Conservation (phyloP, 2,329 filamentous ascomycete genomes). For the Neobulgaria alba region DNA sequence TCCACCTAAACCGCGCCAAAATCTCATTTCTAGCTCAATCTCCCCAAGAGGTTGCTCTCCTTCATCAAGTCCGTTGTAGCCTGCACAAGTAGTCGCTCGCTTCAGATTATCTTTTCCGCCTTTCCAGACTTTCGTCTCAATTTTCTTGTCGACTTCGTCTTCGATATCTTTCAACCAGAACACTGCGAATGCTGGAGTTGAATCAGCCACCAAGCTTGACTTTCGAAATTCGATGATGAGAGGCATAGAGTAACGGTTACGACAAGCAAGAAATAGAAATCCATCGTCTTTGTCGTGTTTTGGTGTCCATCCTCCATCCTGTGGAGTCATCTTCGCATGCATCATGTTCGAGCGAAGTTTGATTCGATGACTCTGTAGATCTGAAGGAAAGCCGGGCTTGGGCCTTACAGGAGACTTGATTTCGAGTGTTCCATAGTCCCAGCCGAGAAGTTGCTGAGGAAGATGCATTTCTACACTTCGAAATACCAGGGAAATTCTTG, state of each 20-base stretch:
- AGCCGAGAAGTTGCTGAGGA: constrained; percentile 51
- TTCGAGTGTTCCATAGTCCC: constrained; percentile 65
- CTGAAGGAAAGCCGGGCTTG: constrained; percentile 36
- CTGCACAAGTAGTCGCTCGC: constrained; percentile 39
- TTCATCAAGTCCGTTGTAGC: constrained; percentile 31
- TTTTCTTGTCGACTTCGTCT: constrained; percentile 54
- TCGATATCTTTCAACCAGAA: constrained; percentile 62
- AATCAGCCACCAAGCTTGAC: constrained; percentile 43
- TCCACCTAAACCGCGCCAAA: constrained; percentile 45
- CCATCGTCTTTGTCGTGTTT: constrained; percentile 38
- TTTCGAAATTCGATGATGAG: constrained; percentile 51
- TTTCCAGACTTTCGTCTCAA: constrained; percentile 57
- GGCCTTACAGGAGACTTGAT: constrained; percentile 44
- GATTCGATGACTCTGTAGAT: constrained; percentile 41
- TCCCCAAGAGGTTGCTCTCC: constrained; percentile 47
- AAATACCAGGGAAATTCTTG: constrained; percentile 64
- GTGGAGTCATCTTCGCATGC: constrained; percentile 44
- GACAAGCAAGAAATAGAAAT: constrained; percentile 44
- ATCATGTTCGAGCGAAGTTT: constrained; percentile 46
- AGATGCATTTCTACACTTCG: constrained; percentile 57
- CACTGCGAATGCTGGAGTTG: constrained; percentile 51
- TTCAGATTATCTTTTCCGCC: constrained; percentile 42
- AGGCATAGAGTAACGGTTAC: constrained; percentile 50
- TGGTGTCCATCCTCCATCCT: constrained; percentile 42
- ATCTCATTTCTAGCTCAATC: constrained; percentile 47